Evolutionary conservation across 2,329 filamentous ascomycete species (phyloP), one percentile per base, ranked within the genome.

Genomic region (Chrysosporium keratinophilum): DNA sequence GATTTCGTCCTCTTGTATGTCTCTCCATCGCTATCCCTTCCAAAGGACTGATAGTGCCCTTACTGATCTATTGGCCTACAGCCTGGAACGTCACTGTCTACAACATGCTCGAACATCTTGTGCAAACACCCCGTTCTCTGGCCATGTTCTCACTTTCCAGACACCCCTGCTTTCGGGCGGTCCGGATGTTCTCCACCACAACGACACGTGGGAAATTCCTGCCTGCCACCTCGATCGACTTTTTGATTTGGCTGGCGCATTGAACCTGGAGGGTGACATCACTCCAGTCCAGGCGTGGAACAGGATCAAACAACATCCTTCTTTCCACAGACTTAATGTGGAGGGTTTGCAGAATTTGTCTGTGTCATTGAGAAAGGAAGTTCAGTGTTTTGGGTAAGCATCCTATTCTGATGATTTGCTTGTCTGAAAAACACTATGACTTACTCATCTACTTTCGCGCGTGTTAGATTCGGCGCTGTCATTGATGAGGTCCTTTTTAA

Each of bases 221-320:
- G 60, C 63, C 2, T 55, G 58, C 9, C 62, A 65, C 35, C 52
- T 65, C 15, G 63, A 65, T 31, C 61, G 58, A 39, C 53, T 66
- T 33, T 57, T 65, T 37, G 58, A 63, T 31, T 53, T 62, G 15
- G 58, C 61, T 23, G 56, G 59, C 5, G 56, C 59, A 5, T 55
- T 65, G 11, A 56, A 59, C 19, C 57, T 65, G 6, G 58, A 59
- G 10, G 67, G 64, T 9, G 70, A 72, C 54, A 60, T 73, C 46
- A 72, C 70, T 3, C 70, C 70, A 0, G 62, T 71, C 7, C 69
- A 72, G 52, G 68, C 67, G 1, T 73, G 71, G 71, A 62, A 65
- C 43, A 55, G 61, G 19, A 63, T 73, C 17, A 65, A 65, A 5
- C 49, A 55, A 3, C 64, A 65, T 49, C 67, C 68, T 0, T 58